Base-by-base conservation (phyloP, 139 green algal species). In the Tetradesmus obliquus region DNA sequence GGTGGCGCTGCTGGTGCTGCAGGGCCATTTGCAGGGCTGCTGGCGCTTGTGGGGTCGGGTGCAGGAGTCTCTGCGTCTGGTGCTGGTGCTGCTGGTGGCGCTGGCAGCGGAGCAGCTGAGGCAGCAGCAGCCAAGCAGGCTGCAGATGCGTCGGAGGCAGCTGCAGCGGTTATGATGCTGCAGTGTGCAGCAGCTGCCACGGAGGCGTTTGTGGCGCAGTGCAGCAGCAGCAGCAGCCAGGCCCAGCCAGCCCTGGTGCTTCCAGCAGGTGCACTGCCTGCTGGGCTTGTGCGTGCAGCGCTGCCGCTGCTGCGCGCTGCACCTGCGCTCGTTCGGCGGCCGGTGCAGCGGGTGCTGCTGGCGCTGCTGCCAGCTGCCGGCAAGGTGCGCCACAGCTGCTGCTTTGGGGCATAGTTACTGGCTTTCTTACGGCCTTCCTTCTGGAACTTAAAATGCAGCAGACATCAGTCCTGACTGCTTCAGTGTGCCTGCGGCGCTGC, bases 141-240 rank as follows among this genome's bases (percentile, higher is more conserved):
- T 60, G 53, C 66, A 55, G 53, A 72, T 69, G 32, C 22, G 53
- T 8, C 74, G 1, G 53, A 60, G 17, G 53, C 20, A 2, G 87
- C 87, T 60, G 87, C 74, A 66, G 87, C 87, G 55, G 72, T 66
- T 5, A 91, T 91, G 87, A 62, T 32, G 19, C 15, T 91, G 19
- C 45, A 91, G 72, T 85, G 72, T 84, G 87, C 87, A 57, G 87
- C 74, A 57, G 74, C n/a, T 24, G 87, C 87, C n/a, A 51, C 66
- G 45, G 85, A 89, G 32, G 62, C 24, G 20, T 89, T 89, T 51
- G 60, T 82, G 15, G 17, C 51, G 45, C 85, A 51, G 17, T 89
- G 87, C 72, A 7, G 55, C 60, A 57, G 84, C 84, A 55, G 20
- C 84, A 80, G 55, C 55, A 20, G 74, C 7, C 83, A 72, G n/a